Percentiles rank a stretch among this genome's conserved stretches.
These are phyloP conservation scores for Westerdykella aurantiaca DNA, from an alignment of 2,329 filamentous ascomycete species.

Conservation along the genomic window DNA sequence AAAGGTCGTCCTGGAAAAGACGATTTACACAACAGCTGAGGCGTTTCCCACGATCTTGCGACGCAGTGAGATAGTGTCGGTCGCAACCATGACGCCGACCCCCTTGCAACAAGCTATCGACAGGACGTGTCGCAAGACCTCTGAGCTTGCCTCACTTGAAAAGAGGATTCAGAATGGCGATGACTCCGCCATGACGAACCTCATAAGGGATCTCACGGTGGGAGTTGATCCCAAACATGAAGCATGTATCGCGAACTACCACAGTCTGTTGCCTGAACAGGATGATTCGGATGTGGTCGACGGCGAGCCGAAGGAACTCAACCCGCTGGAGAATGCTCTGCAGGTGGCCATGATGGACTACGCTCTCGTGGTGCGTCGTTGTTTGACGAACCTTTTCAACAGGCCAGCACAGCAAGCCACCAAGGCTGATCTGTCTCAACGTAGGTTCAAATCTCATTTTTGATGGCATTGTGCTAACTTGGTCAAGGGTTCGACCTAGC, in stretches of 20 bases:
- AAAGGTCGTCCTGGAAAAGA: constrained; percentile 75
- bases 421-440: constrained; percentile 54
- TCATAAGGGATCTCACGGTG: constrained; percentile 70
- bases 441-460: constrained; percentile 44
- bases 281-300: constrained; percentile 25
- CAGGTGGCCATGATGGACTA: constrained; percentile 84
- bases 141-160: constrained; percentile 72
- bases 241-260: constrained; percentile 73
- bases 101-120: constrained; percentile 86
- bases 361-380: constrained; percentile 78
- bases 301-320: constrained; percentile 41
- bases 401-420: constrained; percentile 58
- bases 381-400: constrained; percentile 59
- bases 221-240: constrained; percentile 70
- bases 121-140: constrained; percentile 82
- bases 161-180: constrained; percentile 68
- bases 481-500: constrained; percentile 41
- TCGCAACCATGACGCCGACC: constrained; percentile 60
- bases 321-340: constrained; percentile 67
- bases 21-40: constrained; percentile 75
- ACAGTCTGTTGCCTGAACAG: constrained; percentile 60
- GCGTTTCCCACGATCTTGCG: constrained; percentile 86
- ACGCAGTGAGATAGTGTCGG: constrained; percentile 73
- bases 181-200: constrained; percentile 59
- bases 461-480: neutral